These are phyloP conservation scores for Epichloe sp. DNA, from an alignment of 2,329 filamentous ascomycete species.

Conservation along the genomic window DNA sequence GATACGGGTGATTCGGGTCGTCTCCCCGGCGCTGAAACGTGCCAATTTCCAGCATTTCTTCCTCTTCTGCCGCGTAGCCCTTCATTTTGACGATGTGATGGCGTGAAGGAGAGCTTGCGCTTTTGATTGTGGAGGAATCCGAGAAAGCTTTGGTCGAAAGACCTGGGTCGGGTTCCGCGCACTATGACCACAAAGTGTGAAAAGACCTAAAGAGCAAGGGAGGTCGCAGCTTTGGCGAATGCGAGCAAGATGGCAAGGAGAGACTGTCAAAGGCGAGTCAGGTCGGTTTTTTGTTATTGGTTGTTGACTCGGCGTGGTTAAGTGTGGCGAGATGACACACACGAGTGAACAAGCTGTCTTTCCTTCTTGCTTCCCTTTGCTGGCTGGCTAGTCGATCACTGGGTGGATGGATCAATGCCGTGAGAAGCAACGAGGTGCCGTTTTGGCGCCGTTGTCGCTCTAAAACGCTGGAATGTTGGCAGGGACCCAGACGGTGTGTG, in stretches of 20 bases:
- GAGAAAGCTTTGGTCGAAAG: neutral
- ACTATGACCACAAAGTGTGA: neutral
- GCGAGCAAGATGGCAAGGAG: neutral
- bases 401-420: neutral
- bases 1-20: neutral
- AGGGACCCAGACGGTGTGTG: neutral
- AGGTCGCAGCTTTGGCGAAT: neutral
- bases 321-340: neutral
- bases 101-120: neutral
- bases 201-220: neutral
- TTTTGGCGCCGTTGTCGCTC: neutral
- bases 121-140: neutral
- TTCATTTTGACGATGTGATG: slow-evolving; percentile 13
- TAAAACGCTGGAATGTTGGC: slow-evolving; percentile 1
- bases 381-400: no score
- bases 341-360: neutral
- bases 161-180: neutral
- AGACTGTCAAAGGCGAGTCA: neutral
- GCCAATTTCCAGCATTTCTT: slow-evolving; percentile 24
- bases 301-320: neutral
- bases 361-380: neutral
- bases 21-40: slow-evolving; percentile 10
- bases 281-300: neutral
- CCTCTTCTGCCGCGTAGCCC: slow-evolving; percentile 17
- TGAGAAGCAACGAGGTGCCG: neutral